These are phyloP conservation scores for Yamadazyma philogaea DNA, from an alignment of 805 yeast genomes.

Conservation along the genomic window DNA sequence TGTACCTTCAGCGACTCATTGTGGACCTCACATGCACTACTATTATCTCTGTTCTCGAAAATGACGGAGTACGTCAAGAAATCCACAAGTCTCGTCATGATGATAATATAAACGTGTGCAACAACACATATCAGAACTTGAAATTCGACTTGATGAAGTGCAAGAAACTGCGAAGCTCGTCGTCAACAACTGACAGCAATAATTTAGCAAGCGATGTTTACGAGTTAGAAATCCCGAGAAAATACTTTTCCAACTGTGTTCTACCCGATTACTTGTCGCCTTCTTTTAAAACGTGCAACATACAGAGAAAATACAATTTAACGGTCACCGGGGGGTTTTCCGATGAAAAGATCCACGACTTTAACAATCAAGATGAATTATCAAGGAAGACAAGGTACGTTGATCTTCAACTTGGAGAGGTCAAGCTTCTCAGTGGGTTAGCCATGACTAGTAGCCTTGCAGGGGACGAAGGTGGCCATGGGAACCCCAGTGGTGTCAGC, in stretches of 20 bases:
- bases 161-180: constrained; percentile 23
- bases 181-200: constrained; percentile 17
- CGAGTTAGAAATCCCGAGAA: constrained; percentile 46
- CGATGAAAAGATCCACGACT: constrained; percentile 22
- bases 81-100: constrained; percentile 27
- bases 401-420: constrained; percentile 30
- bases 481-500: not conserved
- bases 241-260: constrained; percentile 36
- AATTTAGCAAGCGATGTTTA: constrained; percentile 6
- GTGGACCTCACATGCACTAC: constrained; percentile 32
- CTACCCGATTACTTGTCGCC: constrained; percentile 53
- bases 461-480: not conserved
- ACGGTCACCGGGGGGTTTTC: constrained; percentile 24
- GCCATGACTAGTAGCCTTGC: constrained; percentile 21
- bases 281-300: constrained; percentile 54
- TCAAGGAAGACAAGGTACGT: constrained; percentile 23
- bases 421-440: constrained; percentile 33
- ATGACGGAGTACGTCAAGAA: constrained; percentile 20
- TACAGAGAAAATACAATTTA: constrained; percentile 34
- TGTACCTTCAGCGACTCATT: constrained; percentile 41
- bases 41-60: constrained; percentile 21
- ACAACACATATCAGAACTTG: constrained; percentile 32
- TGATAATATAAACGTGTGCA: constrained; percentile 26
- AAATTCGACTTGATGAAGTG: constrained; percentile 39
- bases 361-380: constrained; percentile 18